Conservation (phyloP, 495 filamentous ascomycete species). For the Penicillium paxilli region DNA sequence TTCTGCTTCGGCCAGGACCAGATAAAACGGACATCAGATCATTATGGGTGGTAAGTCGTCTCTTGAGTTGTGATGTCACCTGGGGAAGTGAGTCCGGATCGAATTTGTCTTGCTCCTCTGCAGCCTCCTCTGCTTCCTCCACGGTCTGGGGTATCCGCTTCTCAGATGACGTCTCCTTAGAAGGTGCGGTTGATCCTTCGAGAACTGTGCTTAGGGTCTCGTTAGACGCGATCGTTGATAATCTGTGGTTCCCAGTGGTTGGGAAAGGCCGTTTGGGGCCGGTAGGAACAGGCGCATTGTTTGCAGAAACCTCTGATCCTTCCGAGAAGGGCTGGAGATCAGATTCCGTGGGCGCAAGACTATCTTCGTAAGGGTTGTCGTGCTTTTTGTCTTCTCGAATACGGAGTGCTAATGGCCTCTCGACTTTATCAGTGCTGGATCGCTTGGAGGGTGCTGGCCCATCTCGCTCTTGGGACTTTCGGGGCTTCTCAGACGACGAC, state of each 20-base stretch:
- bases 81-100: constrained; percentile 41
- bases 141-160: constrained; percentile 1
- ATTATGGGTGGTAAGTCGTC: constrained; percentile 84
- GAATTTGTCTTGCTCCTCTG: constrained; percentile 45
- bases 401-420: constrained; percentile 5
- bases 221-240: constrained; percentile 72
- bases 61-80: constrained; percentile 57
- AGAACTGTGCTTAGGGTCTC: constrained; percentile 56
- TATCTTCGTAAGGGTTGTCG: constrained; percentile 23
- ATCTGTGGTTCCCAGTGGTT: constrained; percentile 61
- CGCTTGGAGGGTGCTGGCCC: constrained; percentile 1
- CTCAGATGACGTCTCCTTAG: background rate
- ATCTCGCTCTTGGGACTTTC: constrained; percentile 13
- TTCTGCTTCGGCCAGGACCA: constrained; percentile 62
- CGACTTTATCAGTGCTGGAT: constrained; percentile 6
- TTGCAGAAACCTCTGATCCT: constrained; percentile 39
- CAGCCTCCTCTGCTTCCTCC: constrained; percentile 20
- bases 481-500: constrained; percentile 11
- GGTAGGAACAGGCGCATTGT: constrained; percentile 39
- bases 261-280: constrained; percentile 56
- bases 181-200: constrained; percentile 23
- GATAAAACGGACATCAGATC: constrained; percentile 94
- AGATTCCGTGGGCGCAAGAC: constrained; percentile 23
- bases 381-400: constrained; percentile 17
- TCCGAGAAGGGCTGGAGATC: constrained; percentile 35